phyloP scores from a whole-genome alignment of 768 basidiomycete species.

The Antrodiella citrinella region DNA sequence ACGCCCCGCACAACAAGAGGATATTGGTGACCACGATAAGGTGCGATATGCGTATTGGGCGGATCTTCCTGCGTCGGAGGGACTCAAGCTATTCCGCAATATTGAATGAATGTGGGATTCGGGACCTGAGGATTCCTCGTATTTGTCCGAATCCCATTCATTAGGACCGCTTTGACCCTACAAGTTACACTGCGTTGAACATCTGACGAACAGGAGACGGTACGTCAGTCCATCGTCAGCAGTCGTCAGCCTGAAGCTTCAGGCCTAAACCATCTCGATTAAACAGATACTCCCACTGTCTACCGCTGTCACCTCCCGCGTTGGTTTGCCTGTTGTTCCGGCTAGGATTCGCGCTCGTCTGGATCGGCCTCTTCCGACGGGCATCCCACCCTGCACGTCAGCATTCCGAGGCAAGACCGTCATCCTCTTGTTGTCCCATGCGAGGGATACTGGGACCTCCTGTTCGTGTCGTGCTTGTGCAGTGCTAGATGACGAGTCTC shows the following conservation, averaged over 20 bases:
- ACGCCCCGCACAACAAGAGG: neutral
- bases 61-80: neutral
- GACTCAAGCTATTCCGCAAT: neutral
- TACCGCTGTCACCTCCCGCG: neutral
- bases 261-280: neutral
- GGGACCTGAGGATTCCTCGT: neutral
- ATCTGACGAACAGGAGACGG: neutral
- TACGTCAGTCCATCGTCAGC: neutral
- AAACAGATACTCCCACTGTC: neutral
- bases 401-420: neutral
- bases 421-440: too few relatives aligned
- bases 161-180: neutral
- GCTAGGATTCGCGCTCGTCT: neutral
- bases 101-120: neutral
- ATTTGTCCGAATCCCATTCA: neutral
- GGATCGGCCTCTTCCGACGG: neutral
- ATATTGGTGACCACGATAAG: neutral
- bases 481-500: too few relatives aligned
- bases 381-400: neutral
- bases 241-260: neutral
- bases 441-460: too few relatives aligned
- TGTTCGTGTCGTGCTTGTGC: too few relatives aligned
- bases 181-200: neutral
- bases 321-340: neutral
- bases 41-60: neutral